Evolutionary conservation across 148 eudicot species (phyloP), one percentile per base, ranked within the genome.

Genomic region (Nepenthes mirabilis): DNA sequence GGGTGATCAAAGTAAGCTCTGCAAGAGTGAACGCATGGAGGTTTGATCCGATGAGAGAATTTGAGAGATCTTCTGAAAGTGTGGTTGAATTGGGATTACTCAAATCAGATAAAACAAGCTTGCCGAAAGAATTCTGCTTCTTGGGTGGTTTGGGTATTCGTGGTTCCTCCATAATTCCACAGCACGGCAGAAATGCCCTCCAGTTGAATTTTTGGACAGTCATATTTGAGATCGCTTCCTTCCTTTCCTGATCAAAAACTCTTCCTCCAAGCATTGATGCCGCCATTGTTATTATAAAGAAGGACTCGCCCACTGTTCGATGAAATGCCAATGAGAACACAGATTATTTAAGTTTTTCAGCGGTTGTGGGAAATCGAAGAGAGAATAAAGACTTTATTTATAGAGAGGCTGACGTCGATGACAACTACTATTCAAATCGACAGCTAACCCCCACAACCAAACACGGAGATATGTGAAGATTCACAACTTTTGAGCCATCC

Each of bases 1-100:
- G 88, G 0, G 99, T 88, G 14, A 93, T 88, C 36, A 86, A 60
- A 64, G 75, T 83, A 1, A 93, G 79, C 78, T 93, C 96, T 37
- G 71, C 73, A 1, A 88, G 52, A n/a, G 75, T 88, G 55, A 93
- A 93, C 2, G 55, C 70, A 40, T 83, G 73, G 6, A 86, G 67
- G 50, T 86, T 82, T 0, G 95, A 78, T 2, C 96, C 96, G 0
- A 78, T 84, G 1, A 93, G 52, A 0, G 96, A 91, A 35, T 61
- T 72, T 9, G 91, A 78, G 1, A 91, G 63, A 63, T 91, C 98
- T 43, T 77, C 86, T 0, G 95, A 77, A 0, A 83, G 60, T 2
- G 83, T 80, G 8, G 53, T 43, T 2, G 81, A 73, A 49, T 73
- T 70, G 0, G 88, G 81, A 58, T 75, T 52, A 60, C 90, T 83